Conservation (phyloP, 2,329 filamentous ascomycete genomes). For the Cladosporium cucumerinum region DNA sequence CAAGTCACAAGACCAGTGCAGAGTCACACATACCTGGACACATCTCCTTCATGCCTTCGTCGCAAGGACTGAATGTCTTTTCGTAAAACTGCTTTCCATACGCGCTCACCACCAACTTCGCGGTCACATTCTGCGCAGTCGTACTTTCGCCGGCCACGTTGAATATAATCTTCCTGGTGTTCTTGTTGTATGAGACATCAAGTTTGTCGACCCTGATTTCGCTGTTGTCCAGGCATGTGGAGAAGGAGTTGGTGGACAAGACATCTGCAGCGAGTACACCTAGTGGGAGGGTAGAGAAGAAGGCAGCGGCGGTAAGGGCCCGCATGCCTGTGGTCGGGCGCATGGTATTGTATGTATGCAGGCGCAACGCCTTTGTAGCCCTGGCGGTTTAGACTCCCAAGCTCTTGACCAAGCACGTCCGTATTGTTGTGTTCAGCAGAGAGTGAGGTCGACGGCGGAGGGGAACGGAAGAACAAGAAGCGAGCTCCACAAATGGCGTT, state of each 20-base stretch:
- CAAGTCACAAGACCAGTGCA: neutral
- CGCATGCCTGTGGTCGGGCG: conserved; percentile 25
- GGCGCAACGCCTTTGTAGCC: conserved; percentile 6
- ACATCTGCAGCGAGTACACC: conserved; percentile 64
- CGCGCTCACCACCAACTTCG: conserved; percentile 70
- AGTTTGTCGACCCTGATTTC: conserved; percentile 69
- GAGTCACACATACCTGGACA: conserved; percentile 66
- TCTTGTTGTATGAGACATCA: conserved; percentile 75
- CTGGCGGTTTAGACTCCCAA: conserved; percentile 8
- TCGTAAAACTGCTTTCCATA: conserved; percentile 81
- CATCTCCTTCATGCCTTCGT: conserved; percentile 63
- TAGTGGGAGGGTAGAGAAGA: conserved; percentile 38
- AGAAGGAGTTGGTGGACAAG: conserved; percentile 77
- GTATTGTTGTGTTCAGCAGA: neutral
- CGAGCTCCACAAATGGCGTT: conserved; percentile 13
- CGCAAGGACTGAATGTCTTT: conserved; percentile 81
- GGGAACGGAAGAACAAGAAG: conserved; percentile 1
- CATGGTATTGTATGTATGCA: conserved; percentile 25
- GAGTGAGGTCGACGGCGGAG: neutral
- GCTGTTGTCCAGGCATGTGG: conserved; percentile 61
- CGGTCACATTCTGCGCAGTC: conserved; percentile 75
- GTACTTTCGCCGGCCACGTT: conserved; percentile 75
- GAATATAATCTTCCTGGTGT: conserved; percentile 70
- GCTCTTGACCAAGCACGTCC: conserved; percentile 1
- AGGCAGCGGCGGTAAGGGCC: conserved; percentile 26